Evolutionary conservation across 371 early-diverging fungal genomes (phyloP).

Genomic region (Blakeslea trispora): DNA sequence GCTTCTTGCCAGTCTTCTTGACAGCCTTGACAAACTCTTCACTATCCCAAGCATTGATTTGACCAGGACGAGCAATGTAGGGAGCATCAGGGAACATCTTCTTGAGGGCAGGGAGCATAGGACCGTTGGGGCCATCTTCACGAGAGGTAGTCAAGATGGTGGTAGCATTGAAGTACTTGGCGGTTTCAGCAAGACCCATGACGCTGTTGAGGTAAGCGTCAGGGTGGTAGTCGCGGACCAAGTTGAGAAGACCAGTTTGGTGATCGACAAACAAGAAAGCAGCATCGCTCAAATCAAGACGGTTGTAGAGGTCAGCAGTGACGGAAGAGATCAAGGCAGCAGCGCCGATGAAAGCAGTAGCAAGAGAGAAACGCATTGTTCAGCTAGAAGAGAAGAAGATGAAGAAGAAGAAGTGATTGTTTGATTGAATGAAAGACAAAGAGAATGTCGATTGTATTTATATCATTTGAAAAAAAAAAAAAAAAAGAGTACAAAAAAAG

Average conservation of each 20-base stretch:
- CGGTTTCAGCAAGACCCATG: conserved; percentile 26
- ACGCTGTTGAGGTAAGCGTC: conserved; percentile 21
- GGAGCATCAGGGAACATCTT: conserved; percentile 25
- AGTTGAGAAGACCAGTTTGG: conserved; percentile 28
- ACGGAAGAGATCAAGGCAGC: conserved; percentile 15
- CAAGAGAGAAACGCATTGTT: conserved; percentile 22
- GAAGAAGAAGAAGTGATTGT: background rate
- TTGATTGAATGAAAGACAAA: too few relatives aligned
- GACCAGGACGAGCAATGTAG: conserved; percentile 25
- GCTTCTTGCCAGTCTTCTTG: conserved; percentile 24
- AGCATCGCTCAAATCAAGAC: conserved; percentile 23
- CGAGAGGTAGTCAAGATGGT: conserved; percentile 25
- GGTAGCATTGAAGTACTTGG: conserved; percentile 22
- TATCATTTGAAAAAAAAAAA: background rate
- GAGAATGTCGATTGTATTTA: conserved; percentile 4
- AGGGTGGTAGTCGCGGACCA: conserved; percentile 26
- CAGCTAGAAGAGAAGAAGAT: background rate
- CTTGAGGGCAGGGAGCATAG: conserved; percentile 20
- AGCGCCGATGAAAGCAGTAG: conserved; percentile 15
- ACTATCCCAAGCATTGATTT: conserved; percentile 31
- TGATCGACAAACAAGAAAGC: conserved; percentile 30
- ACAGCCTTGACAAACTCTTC: conserved; percentile 23
- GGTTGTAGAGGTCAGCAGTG: conserved; percentile 19
- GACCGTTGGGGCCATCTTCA: conserved; percentile 29
- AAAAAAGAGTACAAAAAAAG: too few relatives aligned